Percentiles rank a stretch among this genome's conserved stretches.
Evolutionary conservation across 2,329 filamentous ascomycete species (phyloP).

Genomic region (Botrytis aclada): DNA sequence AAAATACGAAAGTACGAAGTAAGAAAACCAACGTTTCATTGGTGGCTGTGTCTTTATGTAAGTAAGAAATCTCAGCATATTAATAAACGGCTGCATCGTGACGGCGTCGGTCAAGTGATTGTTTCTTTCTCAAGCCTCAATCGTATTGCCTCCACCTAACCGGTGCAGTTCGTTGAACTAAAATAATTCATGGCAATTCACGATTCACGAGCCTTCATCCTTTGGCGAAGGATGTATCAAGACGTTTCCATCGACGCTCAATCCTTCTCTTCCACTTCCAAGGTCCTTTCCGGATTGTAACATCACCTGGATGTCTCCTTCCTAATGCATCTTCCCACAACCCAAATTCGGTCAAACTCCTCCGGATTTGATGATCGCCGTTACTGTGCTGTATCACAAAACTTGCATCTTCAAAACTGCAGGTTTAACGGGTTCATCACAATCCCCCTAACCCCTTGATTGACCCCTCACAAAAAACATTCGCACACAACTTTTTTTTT

Average conservation of each 20-base stretch:
- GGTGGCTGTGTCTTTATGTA: slow-evolving; percentile 1
- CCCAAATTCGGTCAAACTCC: not conserved
- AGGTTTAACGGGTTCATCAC: not conserved
- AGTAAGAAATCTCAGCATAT: not conserved
- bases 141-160: not conserved
- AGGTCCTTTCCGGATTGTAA: not conserved
- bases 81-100: not conserved
- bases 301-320: slow-evolving; percentile 1
- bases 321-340: slow-evolving; percentile 1
- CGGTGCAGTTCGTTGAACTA: not conserved
- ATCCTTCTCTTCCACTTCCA: not conserved
- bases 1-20: not conserved
- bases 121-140: not conserved
- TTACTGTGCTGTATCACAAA: not conserved
- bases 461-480: not conserved
- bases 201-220: not conserved
- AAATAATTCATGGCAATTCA: not conserved
- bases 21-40: not conserved
- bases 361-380: not conserved
- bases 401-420: not conserved
- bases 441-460: slow-evolving; percentile 8
- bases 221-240: not conserved
- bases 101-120: slow-evolving; percentile 1
- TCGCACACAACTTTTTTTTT: not conserved
- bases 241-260: not conserved